These are phyloP conservation scores for Wickerhamomyces xylosicus DNA, from an alignment of 805 yeast species.

Conservation along the genomic window DNA sequence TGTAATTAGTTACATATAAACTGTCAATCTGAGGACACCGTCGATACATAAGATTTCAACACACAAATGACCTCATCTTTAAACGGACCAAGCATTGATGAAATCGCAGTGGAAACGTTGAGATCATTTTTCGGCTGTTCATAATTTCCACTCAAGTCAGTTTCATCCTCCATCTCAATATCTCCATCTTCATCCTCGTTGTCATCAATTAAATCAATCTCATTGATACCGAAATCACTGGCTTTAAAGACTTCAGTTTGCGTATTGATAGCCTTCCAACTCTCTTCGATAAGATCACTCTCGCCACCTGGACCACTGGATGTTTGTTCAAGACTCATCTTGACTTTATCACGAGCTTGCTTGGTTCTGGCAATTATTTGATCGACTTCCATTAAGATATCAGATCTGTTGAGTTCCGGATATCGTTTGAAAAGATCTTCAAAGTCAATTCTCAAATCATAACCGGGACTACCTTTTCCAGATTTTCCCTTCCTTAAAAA, in stretches of 20 bases:
- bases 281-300: constrained; percentile 24
- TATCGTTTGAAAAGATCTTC: constrained; percentile 19
- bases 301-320: no score
- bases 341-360: constrained; percentile 24
- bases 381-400: constrained; percentile 28
- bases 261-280: constrained; percentile 34
- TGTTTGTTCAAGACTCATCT: constrained; percentile 10
- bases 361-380: constrained; percentile 26
- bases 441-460: constrained; percentile 34
- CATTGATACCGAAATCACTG: constrained; percentile 37
- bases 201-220: constrained; percentile 36
- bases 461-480: constrained; percentile 16
- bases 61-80: no score
- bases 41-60: no score
- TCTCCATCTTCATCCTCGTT: constrained; percentile 11
- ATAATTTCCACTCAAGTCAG: not conserved
- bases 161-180: constrained; percentile 1
- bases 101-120: not conserved
- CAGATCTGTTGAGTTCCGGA: constrained; percentile 18
- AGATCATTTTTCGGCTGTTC: no score
- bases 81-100: not conserved
- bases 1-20: no score
- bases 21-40: no score
- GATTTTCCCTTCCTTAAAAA: constrained; percentile 53
- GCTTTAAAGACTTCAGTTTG: constrained; percentile 30